Percentiles rank a stretch among this genome's conserved stretches.
Conservation (phyloP, 306 rosid genomes). For the Lathyrus oleraceus region DNA sequence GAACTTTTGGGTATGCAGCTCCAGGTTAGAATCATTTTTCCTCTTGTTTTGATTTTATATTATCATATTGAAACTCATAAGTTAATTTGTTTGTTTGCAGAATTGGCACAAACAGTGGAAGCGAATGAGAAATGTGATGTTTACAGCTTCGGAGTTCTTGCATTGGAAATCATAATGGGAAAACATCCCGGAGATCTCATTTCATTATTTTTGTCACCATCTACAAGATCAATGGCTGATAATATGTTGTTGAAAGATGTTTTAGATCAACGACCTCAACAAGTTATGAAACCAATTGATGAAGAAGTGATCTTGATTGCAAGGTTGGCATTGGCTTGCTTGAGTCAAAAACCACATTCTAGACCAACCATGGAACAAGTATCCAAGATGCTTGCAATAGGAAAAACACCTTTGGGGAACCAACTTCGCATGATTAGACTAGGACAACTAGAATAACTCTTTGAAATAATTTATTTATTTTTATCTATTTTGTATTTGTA, state of each 20-base stretch:
- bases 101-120: slow-evolving; percentile 27
- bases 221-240: background rate
- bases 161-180: slow-evolving; percentile 27
- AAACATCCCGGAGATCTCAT: slow-evolving; percentile 28
- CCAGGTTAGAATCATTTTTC: slow-evolving; percentile 18
- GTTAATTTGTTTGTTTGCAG: slow-evolving; percentile 3
- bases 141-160: slow-evolving; percentile 26
- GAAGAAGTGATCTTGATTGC: slow-evolving; percentile 19
- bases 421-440: slow-evolving; percentile 8
- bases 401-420: background rate
- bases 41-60: too few species aligned
- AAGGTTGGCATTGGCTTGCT: slow-evolving; percentile 27
- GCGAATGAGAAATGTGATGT: slow-evolving; percentile 35
- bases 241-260: slow-evolving; percentile 5
- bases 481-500: background rate
- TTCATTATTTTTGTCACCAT: slow-evolving; percentile 9
- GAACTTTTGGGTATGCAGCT: slow-evolving; percentile 29
- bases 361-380: slow-evolving; percentile 35
- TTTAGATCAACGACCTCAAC: slow-evolving; percentile 11
- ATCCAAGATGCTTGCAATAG: slow-evolving; percentile 1
- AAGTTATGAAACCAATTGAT: background rate
- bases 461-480: background rate
- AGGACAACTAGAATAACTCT: slow-evolving; percentile 30
- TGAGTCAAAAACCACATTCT: slow-evolving; percentile 24
- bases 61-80: background rate